Conservation (phyloP, 495 filamentous ascomycete genomes). For the Penicillium verhagenii region DNA sequence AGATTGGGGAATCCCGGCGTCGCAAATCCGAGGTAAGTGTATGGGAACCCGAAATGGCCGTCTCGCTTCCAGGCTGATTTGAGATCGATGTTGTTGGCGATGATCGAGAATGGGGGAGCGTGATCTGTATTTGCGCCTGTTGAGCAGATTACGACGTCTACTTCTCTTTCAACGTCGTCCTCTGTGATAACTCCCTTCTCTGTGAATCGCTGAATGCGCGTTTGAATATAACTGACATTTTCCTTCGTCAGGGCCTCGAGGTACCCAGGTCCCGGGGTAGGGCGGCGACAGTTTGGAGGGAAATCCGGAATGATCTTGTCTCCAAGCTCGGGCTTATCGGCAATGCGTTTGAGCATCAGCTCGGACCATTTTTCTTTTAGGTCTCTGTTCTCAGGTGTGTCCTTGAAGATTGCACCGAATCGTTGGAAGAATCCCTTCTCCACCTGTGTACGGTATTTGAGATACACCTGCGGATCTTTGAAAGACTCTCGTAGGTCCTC, state of each 20-base stretch:
- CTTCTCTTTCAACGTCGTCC: conserved; percentile 48
- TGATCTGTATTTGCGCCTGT: conserved; percentile 64
- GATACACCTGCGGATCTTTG: conserved; percentile 48
- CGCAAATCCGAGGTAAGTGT: conserved; percentile 62
- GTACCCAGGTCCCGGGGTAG: conserved; percentile 71
- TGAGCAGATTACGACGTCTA: conserved; percentile 65
- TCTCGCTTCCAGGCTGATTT: conserved; percentile 49
- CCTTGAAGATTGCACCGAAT: conserved; percentile 55
- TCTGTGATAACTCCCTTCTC: conserved; percentile 54
- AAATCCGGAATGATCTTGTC: conserved; percentile 62
- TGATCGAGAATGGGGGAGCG: conserved; percentile 59
- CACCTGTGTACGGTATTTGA: conserved; percentile 47
- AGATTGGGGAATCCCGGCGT: conserved; percentile 67
- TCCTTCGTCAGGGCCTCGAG: conserved; percentile 64
- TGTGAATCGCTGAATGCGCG: conserved; percentile 56
- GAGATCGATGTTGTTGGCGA: conserved; percentile 50
- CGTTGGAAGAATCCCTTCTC: conserved; percentile 59
- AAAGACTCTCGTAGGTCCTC: conserved; percentile 49
- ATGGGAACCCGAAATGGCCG: conserved; percentile 56
- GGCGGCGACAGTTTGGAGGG: conserved; percentile 63
- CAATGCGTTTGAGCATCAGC: conserved; percentile 50
- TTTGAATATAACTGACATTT: conserved; percentile 61
- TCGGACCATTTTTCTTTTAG: conserved; percentile 51
- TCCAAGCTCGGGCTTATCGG: conserved; percentile 53
- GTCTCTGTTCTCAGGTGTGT: conserved; percentile 48